Conservation (phyloP, 2,329 filamentous ascomycete species). For the Periconia sp. region DNA sequence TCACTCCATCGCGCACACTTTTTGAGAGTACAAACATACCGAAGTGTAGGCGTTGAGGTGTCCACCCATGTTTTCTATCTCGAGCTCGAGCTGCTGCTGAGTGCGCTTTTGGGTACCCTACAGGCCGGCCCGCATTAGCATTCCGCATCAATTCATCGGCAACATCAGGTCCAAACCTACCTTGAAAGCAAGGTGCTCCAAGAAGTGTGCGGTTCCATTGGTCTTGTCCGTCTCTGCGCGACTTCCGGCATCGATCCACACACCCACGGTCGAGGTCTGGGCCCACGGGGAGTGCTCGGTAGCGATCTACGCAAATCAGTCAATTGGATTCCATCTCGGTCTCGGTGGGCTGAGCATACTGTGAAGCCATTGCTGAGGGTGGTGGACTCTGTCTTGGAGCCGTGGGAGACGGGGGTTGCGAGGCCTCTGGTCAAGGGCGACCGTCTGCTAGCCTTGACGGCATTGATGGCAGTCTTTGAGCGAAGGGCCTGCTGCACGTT, state of each 20-base stretch:
- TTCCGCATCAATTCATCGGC: conserved; percentile 8
- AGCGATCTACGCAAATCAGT: conserved; percentile 69
- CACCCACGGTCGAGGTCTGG: conserved; percentile 95
- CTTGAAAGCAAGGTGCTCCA: conserved; percentile 99
- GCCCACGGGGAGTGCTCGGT: conserved; percentile 98
- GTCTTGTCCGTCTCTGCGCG: conserved; percentile 97
- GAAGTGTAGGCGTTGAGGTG: conserved; percentile 99
- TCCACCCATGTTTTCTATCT: conserved; percentile 99
- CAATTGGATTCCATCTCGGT: conserved; percentile 30
- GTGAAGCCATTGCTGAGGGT: conserved; percentile 98
- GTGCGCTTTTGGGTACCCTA: conserved; percentile 91
- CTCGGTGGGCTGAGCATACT: conserved; percentile 54
- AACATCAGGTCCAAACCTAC: conserved; percentile 50
- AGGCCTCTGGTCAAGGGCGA: conserved; percentile 81
- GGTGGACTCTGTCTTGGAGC: conserved; percentile 89
- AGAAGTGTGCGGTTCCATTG: conserved; percentile 98
- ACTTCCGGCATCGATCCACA: conserved; percentile 99
- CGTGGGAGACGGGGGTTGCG: conserved; percentile 75
- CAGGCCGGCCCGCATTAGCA: conserved; percentile 24
- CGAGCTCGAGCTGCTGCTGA: conserved; percentile 96
- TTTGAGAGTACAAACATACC: conserved; percentile 57
- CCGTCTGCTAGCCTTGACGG: conserved; percentile 53
- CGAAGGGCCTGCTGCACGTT: conserved; percentile 90
- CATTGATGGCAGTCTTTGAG: conserved; percentile 80
- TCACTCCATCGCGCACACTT: background rate